Evolutionary conservation across 106 monocot genomes (phyloP).

Genomic region (Allium cepa): DNA sequence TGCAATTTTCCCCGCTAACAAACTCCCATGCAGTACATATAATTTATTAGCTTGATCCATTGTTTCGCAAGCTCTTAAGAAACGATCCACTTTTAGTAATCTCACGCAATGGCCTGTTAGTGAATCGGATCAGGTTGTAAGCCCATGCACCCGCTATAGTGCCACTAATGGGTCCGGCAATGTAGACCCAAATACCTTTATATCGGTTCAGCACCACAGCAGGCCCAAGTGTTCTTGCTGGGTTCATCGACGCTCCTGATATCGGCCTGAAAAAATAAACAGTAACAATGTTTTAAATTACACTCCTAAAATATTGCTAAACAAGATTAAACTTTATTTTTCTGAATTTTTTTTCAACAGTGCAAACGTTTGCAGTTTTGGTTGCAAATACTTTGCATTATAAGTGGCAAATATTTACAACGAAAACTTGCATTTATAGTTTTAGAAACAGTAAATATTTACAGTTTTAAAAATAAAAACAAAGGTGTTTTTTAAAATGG

Average conservation of each 20-base stretch:
- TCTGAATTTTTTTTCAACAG: too few relatives aligned
- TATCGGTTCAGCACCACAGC: conserved; percentile 43
- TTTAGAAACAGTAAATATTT: too few relatives aligned
- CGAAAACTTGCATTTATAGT: too few relatives aligned
- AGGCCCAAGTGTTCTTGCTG: conserved; percentile 63
- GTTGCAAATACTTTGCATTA: too few relatives aligned
- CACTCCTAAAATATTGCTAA: too few relatives aligned
- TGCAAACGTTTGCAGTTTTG: too few relatives aligned
- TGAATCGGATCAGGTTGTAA: conserved; percentile 69
- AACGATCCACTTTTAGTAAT: conserved; percentile 69
- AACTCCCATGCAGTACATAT: neutral
- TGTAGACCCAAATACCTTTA: conserved; percentile 64
- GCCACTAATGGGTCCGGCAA: conserved; percentile 36
- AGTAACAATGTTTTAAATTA: neutral
- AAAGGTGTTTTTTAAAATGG: too few relatives aligned
- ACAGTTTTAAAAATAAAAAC: too few relatives aligned
- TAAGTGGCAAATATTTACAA: too few relatives aligned
- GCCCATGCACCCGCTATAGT: conserved; percentile 67
- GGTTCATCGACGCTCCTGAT: conserved; percentile 88
- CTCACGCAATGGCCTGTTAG: conserved; percentile 60
- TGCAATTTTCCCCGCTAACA: too few relatives aligned
- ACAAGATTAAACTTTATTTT: too few relatives aligned
- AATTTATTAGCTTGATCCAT: conserved; percentile 1
- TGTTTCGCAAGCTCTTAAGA: conserved; percentile 29
- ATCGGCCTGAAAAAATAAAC: conserved; percentile 41